Conservation (phyloP, 176 grass and related monocot genomes). For the Eleusine coracana region DNA sequence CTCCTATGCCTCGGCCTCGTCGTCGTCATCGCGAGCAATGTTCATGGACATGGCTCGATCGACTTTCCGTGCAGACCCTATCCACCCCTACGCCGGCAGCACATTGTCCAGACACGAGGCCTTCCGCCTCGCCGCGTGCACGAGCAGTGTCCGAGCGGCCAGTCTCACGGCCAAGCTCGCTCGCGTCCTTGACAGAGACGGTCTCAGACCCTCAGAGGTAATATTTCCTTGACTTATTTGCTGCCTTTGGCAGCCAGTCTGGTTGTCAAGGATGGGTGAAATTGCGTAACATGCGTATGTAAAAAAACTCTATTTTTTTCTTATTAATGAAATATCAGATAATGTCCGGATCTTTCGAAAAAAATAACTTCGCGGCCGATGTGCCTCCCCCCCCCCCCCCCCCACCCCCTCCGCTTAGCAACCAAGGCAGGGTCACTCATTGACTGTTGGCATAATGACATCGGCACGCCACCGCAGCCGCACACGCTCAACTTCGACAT, state of each 20-base stretch:
- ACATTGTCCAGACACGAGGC: slow-evolving; percentile 18
- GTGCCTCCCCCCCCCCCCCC: background rate
- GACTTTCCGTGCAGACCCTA: slow-evolving; percentile 8
- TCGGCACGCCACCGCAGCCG: slow-evolving; percentile 56
- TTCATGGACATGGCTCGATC: background rate
- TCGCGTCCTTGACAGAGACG: background rate
- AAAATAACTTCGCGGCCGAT: background rate
- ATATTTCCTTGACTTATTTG: too few species aligned
- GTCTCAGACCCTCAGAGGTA: too few species aligned
- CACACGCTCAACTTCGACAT: slow-evolving; percentile 48
- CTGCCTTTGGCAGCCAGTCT: too few species aligned
- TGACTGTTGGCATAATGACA: slow-evolving; percentile 33
- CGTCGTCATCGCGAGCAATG: too few species aligned
- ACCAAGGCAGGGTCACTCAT: background rate
- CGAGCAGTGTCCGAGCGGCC: slow-evolving; percentile 29
- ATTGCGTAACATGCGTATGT: too few species aligned
- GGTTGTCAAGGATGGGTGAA: too few species aligned
- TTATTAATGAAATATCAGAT: too few species aligned
- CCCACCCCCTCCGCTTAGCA: background rate
- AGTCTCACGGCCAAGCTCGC: slow-evolving; percentile 7
- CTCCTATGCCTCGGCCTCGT: slow-evolving; percentile 4
- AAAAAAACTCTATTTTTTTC: too few species aligned
- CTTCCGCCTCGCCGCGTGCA: slow-evolving; percentile 25
- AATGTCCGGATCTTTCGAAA: too few species aligned
- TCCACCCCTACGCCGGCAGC: slow-evolving; percentile 25